Evolutionary conservation across 371 early-diverging fungal species (phyloP).

Genomic region (Gilbertella persicaria): DNA sequence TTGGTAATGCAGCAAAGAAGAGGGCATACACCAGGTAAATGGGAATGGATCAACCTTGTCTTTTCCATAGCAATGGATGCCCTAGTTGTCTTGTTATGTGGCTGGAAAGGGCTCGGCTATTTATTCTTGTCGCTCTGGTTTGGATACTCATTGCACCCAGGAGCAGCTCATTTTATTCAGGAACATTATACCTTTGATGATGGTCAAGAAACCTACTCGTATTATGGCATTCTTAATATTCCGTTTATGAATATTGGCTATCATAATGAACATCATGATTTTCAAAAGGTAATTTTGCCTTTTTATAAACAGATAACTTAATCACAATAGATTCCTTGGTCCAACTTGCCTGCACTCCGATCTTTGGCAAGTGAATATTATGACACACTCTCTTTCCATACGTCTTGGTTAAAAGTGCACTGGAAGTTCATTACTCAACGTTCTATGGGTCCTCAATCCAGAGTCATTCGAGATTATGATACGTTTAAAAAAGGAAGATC

Average conservation of each 20-base stretch:
- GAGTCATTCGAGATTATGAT: conserved; percentile 73
- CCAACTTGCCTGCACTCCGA: conserved; percentile 79
- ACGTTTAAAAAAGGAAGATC: conserved; percentile 72
- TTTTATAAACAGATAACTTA: background rate
- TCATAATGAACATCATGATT: conserved; percentile 99
- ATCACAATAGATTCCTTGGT: conserved; percentile 77
- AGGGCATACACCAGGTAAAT: conserved; percentile 65
- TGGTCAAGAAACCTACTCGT: conserved; percentile 96
- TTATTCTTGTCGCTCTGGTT: conserved; percentile 80
- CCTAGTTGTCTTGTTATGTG: conserved; percentile 62
- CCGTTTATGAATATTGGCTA: conserved; percentile 88
- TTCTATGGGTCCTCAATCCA: conserved; percentile 80
- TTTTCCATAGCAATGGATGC: conserved; percentile 66
- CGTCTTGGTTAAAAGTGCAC: conserved; percentile 87
- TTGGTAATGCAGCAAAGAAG: conserved; percentile 64
- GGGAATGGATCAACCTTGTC: conserved; percentile 82
- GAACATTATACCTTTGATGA: conserved; percentile 96
- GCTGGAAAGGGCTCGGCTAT: conserved; percentile 72
- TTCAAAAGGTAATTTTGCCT: conserved; percentile 56
- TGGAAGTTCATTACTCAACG: conserved; percentile 78
- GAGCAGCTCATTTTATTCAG: conserved; percentile 96
- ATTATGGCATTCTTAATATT: conserved; percentile 90
- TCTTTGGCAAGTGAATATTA: conserved; percentile 90
- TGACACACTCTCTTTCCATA: conserved; percentile 79
- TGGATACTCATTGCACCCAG: conserved; percentile 93